Evolutionary conservation across 106 monocot genomes (phyloP), one percentile per base, ranked within the genome.

Genomic region (Dendrobium chrysotoxum): DNA sequence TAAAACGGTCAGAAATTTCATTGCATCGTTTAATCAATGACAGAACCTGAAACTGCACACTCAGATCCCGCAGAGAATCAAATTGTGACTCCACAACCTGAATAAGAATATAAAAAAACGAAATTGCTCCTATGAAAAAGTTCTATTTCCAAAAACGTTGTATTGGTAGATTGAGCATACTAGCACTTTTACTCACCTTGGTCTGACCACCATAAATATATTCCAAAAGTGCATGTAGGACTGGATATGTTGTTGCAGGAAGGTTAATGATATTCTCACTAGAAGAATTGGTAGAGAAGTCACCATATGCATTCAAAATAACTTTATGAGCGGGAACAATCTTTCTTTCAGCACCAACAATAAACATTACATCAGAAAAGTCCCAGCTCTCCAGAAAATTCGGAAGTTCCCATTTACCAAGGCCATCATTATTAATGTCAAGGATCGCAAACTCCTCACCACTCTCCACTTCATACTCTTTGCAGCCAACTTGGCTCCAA

Each of bases 351-450:
- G 21, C 64, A 79, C 90, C 92, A 83, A 92, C 89, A 55, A 87
- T 79, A 85, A 97, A 97, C 67, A 88, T 44, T 21, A 88, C 64
- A 82, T 97, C 97, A 40, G 92, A 80, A 53, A 97, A 81, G 39
- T 94, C 94, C 92, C 97, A 94, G 61, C 82, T 94, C 79, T 97
- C 97, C 46, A 92, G 81, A 83, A 94, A 94, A 74, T 88, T 86
- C 53, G 28, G 15, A 77, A 92, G 90, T 20, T 79, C 86, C 86
- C 92, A 87, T 44, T 84, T 87, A 66, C 84, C 88, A 80, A 31
- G 81, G 13, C 61, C 86, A 72, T 83, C 82, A 77, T 38, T 65
- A 77, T 38, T 54, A 46, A 70, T 64, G 67, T 86, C 79, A n/a
- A 80, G 71, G 7, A n/a, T 15, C n/a, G 77, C 82, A 47, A 78